Evolutionary conservation across 2,329 filamentous ascomycete species (phyloP).

Genomic region (Verticillium nubilum): DNA sequence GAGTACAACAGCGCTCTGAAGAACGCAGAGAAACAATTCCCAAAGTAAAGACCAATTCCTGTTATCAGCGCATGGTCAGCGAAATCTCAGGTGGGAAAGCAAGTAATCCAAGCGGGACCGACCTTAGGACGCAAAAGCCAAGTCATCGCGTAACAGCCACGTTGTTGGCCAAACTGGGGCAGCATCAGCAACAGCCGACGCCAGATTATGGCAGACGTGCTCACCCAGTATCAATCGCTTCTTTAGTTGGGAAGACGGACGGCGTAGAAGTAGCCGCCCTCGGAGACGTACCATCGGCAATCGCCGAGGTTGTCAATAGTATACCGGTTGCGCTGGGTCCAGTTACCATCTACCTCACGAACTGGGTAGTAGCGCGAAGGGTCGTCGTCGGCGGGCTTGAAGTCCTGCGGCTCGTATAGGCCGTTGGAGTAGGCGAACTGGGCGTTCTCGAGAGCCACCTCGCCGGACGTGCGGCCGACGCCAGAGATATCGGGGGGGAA

Average conservation of each 20-base stretch:
- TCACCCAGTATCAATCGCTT: background rate
- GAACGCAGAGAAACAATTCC: background rate
- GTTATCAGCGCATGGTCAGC: background rate
- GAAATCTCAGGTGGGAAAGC: background rate
- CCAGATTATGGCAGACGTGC: background rate
- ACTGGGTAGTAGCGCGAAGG: constrained; percentile 56
- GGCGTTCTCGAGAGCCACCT: constrained; percentile 40
- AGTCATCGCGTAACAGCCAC: background rate
- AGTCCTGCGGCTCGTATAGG: constrained; percentile 54
- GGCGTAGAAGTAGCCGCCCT: constrained; percentile 56
- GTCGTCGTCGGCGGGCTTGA: constrained; percentile 57
- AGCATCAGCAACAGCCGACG: background rate
- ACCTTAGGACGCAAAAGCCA: background rate
- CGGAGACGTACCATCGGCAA: constrained; percentile 54
- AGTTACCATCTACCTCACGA: constrained; percentile 55
- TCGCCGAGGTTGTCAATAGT: constrained; percentile 54
- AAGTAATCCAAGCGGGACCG: no score
- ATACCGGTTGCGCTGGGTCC: constrained; percentile 52
- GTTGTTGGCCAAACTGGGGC: background rate
- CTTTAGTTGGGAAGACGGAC: constrained; percentile 42
- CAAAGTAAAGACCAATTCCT: background rate
- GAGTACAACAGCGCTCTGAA: background rate
- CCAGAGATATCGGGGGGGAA: constrained; percentile 44
- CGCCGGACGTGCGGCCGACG: constrained; percentile 43
- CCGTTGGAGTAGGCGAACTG: constrained; percentile 44